Conservation (phyloP, 768 basidiomycete species). For the Boletellus sp. region DNA sequence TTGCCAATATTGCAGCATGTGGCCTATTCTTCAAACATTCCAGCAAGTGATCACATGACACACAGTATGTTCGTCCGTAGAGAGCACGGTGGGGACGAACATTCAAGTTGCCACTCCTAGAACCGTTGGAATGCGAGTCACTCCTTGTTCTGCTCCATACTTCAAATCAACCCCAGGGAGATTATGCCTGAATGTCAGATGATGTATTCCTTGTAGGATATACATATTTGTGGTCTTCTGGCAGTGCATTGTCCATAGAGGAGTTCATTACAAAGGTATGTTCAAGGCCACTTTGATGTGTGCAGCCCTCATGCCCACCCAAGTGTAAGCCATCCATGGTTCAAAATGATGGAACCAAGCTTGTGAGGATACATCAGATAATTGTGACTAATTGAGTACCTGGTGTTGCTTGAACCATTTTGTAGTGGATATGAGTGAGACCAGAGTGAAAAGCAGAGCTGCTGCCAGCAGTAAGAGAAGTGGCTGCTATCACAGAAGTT, state of each 20-base stretch:
- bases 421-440: constrained; percentile 67
- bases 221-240: constrained; percentile 50
- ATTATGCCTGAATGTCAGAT: constrained; percentile 24
- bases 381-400: neutral
- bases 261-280: constrained; percentile 54
- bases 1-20: too few relatives aligned
- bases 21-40: too few relatives aligned
- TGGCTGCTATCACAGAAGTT: constrained; percentile 45
- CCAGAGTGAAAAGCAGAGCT: constrained; percentile 8
- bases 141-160: too few relatives aligned
- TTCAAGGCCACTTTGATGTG: constrained; percentile 9
- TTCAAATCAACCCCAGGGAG: too few relatives aligned
- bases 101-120: too few relatives aligned
- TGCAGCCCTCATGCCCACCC: neutral
- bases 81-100: too few relatives aligned
- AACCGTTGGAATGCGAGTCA: too few relatives aligned
- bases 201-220: constrained; percentile 41
- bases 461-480: constrained; percentile 9
- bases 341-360: constrained; percentile 71
- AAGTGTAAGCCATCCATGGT: constrained; percentile 78
- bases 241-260: constrained; percentile 40
- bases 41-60: too few relatives aligned
- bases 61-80: too few relatives aligned
- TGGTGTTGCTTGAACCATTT: neutral
- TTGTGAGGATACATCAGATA: constrained; percentile 40